Evolutionary conservation across 768 basidiomycete species (phyloP).

Genomic region (Punctularia strigosozonata): DNA sequence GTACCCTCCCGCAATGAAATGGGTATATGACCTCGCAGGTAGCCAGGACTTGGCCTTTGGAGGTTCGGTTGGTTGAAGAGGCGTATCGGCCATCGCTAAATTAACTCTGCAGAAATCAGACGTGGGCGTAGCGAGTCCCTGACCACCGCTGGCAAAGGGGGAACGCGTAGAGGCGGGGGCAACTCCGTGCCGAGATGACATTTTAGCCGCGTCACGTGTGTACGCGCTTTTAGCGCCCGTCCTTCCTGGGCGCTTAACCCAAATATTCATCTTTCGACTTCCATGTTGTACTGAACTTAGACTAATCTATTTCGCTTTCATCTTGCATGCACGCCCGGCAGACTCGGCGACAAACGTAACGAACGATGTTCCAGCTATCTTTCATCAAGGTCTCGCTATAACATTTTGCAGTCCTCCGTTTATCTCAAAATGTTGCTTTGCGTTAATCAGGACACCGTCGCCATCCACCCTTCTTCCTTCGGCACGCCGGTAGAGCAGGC

Average conservation of each 20-base stretch:
- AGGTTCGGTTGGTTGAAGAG: slow-evolving; percentile 15
- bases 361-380: slow-evolving; percentile 24
- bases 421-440: neutral
- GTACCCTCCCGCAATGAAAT: slow-evolving; percentile 82
- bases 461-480: slow-evolving; percentile 83
- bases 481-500: slow-evolving; percentile 67
- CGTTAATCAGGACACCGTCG: slow-evolving; percentile 66
- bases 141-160: too few relatives aligned
- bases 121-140: too few relatives aligned
- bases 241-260: too few relatives aligned
- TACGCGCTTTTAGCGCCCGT: too few relatives aligned
- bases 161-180: too few relatives aligned
- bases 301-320: neutral
- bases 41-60: slow-evolving; percentile 28
- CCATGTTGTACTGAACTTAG: neutral
- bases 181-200: too few relatives aligned
- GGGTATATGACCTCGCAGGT: slow-evolving; percentile 73
- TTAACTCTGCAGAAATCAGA: too few relatives aligned
- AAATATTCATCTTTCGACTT: neutral
- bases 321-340: too few relatives aligned
- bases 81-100: slow-evolving; percentile 11
- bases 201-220: too few relatives aligned
- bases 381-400: slow-evolving; percentile 19
- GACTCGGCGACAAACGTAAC: too few relatives aligned
- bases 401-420: neutral